Percentiles rank a stretch among this genome's conserved stretches.
phyloP scores from a whole-genome alignment of 2,329 filamentous ascomycete species.

The Fusarium sp. region DNA sequence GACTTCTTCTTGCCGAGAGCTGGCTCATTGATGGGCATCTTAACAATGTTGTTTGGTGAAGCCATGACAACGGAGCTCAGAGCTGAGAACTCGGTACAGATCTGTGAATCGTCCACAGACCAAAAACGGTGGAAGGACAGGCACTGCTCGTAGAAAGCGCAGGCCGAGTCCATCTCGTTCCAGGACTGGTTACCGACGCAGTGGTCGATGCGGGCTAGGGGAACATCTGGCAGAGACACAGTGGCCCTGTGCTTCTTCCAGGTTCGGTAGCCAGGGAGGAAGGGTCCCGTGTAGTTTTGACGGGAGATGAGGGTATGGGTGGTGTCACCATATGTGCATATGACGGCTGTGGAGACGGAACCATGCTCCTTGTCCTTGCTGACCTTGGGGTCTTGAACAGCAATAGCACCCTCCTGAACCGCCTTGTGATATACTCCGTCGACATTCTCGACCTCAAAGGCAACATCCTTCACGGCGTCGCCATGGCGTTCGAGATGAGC shows the following conservation, averaged over 20 bases:
- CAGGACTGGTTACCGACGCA: conserved; percentile 98
- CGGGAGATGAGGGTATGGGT: conserved; percentile 91
- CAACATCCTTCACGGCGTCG: conserved; percentile 94
- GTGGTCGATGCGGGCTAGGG: conserved; percentile 85
- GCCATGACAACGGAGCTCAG: conserved; percentile 92
- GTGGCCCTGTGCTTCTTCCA: conserved; percentile 54
- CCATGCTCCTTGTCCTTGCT: conserved; percentile 70
- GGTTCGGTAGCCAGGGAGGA: conserved; percentile 83
- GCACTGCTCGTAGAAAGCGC: conserved; percentile 83
- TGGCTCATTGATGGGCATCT: conserved; percentile 99
- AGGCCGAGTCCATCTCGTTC: conserved; percentile 81
- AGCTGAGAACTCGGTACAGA: conserved; percentile 92
- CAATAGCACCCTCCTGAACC: conserved; percentile 69
- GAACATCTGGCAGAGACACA: conserved; percentile 68
- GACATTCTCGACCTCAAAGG: conserved; percentile 93
- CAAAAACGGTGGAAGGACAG: conserved; percentile 97
- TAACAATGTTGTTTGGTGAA: conserved; percentile 84
- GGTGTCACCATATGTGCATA: conserved; percentile 93
- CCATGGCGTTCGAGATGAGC: conserved; percentile 87
- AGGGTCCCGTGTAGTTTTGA: conserved; percentile 74
- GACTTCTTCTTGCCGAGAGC: conserved; percentile 89
- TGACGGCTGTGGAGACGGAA: conserved; percentile 77
- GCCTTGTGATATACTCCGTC: conserved; percentile 81
- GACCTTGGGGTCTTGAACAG: conserved; percentile 69
- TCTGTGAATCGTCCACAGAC: conserved; percentile 93